Conservation (phyloP, 768 basidiomycete genomes). For the Lactarius sp. region DNA sequence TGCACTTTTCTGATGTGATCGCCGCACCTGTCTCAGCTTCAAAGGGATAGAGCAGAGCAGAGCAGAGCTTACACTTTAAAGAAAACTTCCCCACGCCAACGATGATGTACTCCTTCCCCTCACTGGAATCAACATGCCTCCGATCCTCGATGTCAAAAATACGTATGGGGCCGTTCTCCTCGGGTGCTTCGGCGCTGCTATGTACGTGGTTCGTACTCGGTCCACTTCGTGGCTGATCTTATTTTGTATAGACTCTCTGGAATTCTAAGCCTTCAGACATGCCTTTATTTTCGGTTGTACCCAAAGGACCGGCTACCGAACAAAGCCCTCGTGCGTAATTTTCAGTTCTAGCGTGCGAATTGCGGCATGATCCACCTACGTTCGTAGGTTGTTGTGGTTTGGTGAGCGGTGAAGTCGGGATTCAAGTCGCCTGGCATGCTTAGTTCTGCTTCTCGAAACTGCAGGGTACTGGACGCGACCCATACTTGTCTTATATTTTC, state of each 20-base stretch:
- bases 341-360: neutral
- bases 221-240: neutral
- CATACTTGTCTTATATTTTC: constrained; percentile 20
- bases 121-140: constrained; percentile 14
- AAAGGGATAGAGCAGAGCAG: too few relatives aligned
- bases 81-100: too few relatives aligned
- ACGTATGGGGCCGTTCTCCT: constrained; percentile 20
- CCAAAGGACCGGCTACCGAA: neutral
- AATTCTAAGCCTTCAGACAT: constrained; percentile 13
- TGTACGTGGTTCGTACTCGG: constrained; percentile 4
- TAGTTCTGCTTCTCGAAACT: neutral
- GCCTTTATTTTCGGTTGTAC: constrained; percentile 23
- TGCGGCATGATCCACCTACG: neutral
- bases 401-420: constrained; percentile 8
- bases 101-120: neutral
- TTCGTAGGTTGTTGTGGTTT: constrained; percentile 16
- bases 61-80: too few relatives aligned
- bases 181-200: constrained; percentile 18
- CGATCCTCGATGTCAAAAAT: neutral
- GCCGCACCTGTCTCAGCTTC: too few relatives aligned
- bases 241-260: constrained; percentile 20
- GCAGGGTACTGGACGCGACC: constrained; percentile 18
- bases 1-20: too few relatives aligned
- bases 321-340: constrained; percentile 17
- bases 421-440: neutral